These are phyloP conservation scores for Auricularia cornea DNA, from an alignment of 768 basidiomycete species.

Conservation along the genomic window DNA sequence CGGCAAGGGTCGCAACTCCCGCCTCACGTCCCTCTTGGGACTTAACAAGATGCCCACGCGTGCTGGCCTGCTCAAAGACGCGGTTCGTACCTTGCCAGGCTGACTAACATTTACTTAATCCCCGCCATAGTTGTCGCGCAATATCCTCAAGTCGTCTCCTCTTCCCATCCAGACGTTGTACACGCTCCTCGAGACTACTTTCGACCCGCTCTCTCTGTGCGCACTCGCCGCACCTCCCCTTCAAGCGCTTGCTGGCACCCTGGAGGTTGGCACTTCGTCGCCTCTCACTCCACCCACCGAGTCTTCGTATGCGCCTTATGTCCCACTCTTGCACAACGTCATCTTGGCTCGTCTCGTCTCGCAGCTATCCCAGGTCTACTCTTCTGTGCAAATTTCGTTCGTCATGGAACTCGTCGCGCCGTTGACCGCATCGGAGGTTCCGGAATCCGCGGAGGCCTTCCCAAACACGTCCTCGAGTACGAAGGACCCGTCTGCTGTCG, in stretches of 20 bases:
- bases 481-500: constrained; percentile 28
- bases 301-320: constrained; percentile 66
- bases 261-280: constrained; percentile 11
- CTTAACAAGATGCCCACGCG: constrained; percentile 79
- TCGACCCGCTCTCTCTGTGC: constrained; percentile 86
- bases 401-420: constrained; percentile 75
- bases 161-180: constrained; percentile 68
- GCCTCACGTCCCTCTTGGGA: constrained; percentile 79
- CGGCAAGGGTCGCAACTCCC: constrained; percentile 57
- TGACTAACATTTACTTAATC: not conserved
- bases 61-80: constrained; percentile 76
- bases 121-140: constrained; percentile 60
- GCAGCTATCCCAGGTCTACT: constrained; percentile 90
- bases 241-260: constrained; percentile 36
- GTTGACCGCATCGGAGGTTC: constrained; percentile 30
- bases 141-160: constrained; percentile 75
- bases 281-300: constrained; percentile 22
- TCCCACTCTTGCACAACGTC: constrained; percentile 84
- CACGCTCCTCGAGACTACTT: constrained; percentile 82
- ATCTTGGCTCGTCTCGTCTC: constrained; percentile 84
- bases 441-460: not conserved
- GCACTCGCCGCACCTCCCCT: constrained; percentile 72
- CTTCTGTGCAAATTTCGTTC: constrained; percentile 69
- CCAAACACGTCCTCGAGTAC: not conserved
- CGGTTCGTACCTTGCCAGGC: constrained; percentile 43